Evolutionary conservation across 345 rosid genomes (phyloP).

Genomic region (Salix suchowensis): DNA sequence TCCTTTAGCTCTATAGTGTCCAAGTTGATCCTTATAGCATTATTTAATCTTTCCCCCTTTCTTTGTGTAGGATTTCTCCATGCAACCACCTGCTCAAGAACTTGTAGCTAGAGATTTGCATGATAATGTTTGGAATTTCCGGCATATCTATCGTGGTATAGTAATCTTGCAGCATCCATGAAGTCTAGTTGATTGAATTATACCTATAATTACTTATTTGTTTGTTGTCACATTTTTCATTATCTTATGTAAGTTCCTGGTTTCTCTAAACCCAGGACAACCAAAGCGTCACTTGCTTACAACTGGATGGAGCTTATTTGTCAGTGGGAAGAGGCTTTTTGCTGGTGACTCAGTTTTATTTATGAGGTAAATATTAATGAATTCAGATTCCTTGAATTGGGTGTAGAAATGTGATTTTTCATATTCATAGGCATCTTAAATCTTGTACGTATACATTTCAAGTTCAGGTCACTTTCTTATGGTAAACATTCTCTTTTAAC

Average conservation of each 20-base stretch:
- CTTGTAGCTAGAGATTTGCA: slow-evolving; percentile 90
- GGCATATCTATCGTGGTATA: slow-evolving; percentile 93
- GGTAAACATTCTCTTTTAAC: not conserved
- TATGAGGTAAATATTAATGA: slow-evolving; percentile 46
- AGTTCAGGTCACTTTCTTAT: slow-evolving; percentile 1
- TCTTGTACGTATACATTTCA: not conserved
- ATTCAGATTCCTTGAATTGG: slow-evolving; percentile 8
- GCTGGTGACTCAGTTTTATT: slow-evolving; percentile 86
- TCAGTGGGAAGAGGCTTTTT: slow-evolving; percentile 74
- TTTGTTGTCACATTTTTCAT: not conserved
- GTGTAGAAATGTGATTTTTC: not conserved
- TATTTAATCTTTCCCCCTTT: slow-evolving; percentile 11
- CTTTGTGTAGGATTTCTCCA: slow-evolving; percentile 65
- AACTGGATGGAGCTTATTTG: slow-evolving; percentile 89
- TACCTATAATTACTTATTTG: not conserved
- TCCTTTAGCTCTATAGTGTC: not conserved
- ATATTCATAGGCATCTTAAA: not conserved
- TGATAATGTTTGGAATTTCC: slow-evolving; percentile 74
- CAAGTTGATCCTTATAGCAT: not conserved
- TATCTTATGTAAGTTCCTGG: slow-evolving; percentile 5
- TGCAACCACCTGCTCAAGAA: slow-evolving; percentile 96
- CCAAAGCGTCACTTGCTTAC: slow-evolving; percentile 90
- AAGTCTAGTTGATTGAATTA: not conserved
- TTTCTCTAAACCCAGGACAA: slow-evolving; percentile 52
- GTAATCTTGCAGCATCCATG: not conserved